Percentiles rank a stretch among this genome's conserved stretches.
Evolutionary conservation across 257 asterid species (phyloP).

Genomic region (Penstemon barbatus): DNA sequence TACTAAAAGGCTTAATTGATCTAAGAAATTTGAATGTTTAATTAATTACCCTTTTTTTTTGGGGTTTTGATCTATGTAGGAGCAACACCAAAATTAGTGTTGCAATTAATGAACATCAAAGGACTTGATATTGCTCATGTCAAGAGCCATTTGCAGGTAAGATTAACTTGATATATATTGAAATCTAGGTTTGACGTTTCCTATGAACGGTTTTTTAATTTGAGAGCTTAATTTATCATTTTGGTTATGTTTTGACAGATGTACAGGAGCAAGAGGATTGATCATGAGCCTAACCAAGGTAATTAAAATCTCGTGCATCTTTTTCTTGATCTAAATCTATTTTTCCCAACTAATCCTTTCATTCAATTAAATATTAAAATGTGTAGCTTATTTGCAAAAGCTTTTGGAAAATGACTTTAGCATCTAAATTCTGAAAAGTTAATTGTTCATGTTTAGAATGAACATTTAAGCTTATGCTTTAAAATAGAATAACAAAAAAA

Average conservation of each 20-base stretch:
- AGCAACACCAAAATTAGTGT: constrained; percentile 85
- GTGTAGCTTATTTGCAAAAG: too few relatives aligned
- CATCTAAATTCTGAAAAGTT: too few relatives aligned
- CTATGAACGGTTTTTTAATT: constrained; percentile 3
- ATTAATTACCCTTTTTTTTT: constrained; percentile 3
- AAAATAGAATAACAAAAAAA: too few relatives aligned
- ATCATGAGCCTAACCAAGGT: constrained; percentile 62
- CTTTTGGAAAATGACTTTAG: too few relatives aligned
- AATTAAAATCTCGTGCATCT: neutral
- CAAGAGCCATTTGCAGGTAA: constrained; percentile 92
- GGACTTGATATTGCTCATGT: constrained; percentile 90
- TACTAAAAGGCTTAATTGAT: neutral
- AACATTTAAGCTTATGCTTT: too few relatives aligned
- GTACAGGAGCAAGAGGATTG: constrained; percentile 77
- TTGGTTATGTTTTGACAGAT: constrained; percentile 48
- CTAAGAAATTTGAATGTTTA: neutral
- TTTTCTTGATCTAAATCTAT: neutral
- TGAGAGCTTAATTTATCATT: neutral
- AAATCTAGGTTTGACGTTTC: neutral
- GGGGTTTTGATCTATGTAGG: constrained; percentile 47
- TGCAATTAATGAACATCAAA: constrained; percentile 75
- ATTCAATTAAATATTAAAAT: neutral
- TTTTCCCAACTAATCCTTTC: neutral
- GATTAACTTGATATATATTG: neutral
- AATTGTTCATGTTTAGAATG: too few relatives aligned